These are phyloP conservation scores for Pichia gijzeniarum DNA, from an alignment of 805 yeast genomes.

Conservation along the genomic window DNA sequence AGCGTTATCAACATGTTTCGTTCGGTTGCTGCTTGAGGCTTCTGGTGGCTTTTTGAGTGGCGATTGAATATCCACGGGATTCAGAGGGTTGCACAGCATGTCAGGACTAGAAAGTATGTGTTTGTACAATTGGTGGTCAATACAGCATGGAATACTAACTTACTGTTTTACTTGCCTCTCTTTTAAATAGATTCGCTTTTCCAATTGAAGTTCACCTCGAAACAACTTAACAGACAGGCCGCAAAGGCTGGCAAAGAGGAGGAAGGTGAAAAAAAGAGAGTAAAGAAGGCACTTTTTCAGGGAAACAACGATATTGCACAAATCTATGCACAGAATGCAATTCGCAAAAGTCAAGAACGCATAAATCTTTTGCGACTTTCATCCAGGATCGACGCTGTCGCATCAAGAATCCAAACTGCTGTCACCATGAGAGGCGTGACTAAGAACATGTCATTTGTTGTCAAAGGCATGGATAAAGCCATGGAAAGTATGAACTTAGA, in stretches of 20 bases:
- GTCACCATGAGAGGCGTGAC: slow-evolving; percentile 96
- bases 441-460: slow-evolving; percentile 88
- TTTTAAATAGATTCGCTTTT: slow-evolving; percentile 47
- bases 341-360: slow-evolving; percentile 83
- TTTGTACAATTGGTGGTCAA: neutral
- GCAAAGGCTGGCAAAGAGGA: slow-evolving; percentile 88
- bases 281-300: slow-evolving; percentile 79
- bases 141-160: neutral
- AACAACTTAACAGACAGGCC: slow-evolving; percentile 86
- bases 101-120: slow-evolving; percentile 39
- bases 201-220: slow-evolving; percentile 82
- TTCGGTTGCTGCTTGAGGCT: neutral
- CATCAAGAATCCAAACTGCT: slow-evolving; percentile 93
- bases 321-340: slow-evolving; percentile 92
- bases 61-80: too few relatives aligned
- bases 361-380: slow-evolving; percentile 75
- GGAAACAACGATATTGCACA: slow-evolving; percentile 91
- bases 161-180: too few relatives aligned
- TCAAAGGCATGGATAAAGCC: slow-evolving; percentile 94
- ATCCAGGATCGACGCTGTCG: slow-evolving; percentile 91
- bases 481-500: slow-evolving; percentile 94
- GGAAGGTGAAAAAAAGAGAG: slow-evolving; percentile 74
- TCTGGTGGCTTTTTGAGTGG: too few relatives aligned
- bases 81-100: slow-evolving; percentile 18
- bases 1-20: too few relatives aligned